Percentiles rank a stretch among this genome's conserved stretches.
These are phyloP conservation scores for Tolypocladium amazonense DNA, from an alignment of 2,329 filamentous ascomycete species.

Conservation along the genomic window DNA sequence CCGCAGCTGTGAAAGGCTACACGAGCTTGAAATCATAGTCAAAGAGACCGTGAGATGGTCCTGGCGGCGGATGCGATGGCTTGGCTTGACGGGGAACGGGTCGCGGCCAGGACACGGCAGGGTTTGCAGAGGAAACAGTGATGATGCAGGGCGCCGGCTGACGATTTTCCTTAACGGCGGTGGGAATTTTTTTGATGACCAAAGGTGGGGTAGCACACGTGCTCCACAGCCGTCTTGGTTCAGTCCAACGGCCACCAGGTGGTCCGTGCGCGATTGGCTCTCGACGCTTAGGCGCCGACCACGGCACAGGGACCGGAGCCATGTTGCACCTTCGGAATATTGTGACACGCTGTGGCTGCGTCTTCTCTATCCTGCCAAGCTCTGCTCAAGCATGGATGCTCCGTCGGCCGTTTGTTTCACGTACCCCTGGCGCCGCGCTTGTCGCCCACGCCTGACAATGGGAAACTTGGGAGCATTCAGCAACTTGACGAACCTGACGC, in stretches of 20 bases:
- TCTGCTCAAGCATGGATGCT: not conserved
- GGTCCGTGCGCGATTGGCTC: not conserved
- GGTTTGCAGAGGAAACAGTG: not conserved
- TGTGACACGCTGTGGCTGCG: not conserved
- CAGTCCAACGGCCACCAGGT: not conserved
- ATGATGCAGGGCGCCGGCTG: conserved; percentile 7
- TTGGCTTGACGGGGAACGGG: not conserved
- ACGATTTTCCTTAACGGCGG: conserved; percentile 9
- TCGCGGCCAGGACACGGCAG: not conserved
- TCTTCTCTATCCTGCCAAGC: not conserved
- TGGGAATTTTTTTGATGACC: conserved; percentile 14
- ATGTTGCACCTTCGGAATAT: conserved; percentile 11
- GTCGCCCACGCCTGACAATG: not conserved
- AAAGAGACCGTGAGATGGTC: not conserved
- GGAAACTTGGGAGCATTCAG: not conserved
- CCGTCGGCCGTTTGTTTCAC: not conserved
- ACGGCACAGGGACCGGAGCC: not conserved
- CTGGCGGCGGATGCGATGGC: not conserved
- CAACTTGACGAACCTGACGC: not conserved
- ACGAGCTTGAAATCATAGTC: not conserved
- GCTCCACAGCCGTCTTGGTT: conserved; percentile 7
- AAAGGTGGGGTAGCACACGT: conserved; percentile 19
- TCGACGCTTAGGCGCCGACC: not conserved
- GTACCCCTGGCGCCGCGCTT: not conserved
- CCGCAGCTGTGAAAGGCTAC: not conserved